A percentile compares a stretch with the other conserved stretches of the same genome.
Conservation (phyloP, 345 rosid genomes). For the Eutrema heterophyllum region DNA sequence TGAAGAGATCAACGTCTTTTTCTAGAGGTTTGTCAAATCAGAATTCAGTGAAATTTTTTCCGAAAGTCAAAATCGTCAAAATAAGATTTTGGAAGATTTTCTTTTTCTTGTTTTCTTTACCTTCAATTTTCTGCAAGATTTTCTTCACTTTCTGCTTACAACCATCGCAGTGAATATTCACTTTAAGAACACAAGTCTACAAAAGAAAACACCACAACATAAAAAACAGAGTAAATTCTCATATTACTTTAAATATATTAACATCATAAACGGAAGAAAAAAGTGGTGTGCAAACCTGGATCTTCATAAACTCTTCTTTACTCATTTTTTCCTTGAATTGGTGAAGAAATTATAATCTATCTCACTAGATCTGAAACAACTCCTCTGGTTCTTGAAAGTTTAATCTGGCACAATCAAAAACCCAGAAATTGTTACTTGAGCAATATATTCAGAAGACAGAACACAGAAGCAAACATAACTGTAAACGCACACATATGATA, state of each 20-base stretch:
- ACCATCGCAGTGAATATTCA: slow-evolving; percentile 96
- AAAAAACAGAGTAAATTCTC: slow-evolving; percentile 9
- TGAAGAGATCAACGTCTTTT: not conserved
- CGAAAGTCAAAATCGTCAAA: not conserved
- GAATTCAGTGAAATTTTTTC: not conserved
- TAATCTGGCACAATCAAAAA: slow-evolving; percentile 9
- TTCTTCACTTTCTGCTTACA: slow-evolving; percentile 90
- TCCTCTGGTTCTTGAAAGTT: slow-evolving; percentile 8
- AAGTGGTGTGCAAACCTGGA: slow-evolving; percentile 53
- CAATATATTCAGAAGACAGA: not conserved
- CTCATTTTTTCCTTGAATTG: slow-evolving; percentile 47
- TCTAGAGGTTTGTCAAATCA: not conserved
- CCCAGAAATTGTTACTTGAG: not conserved
- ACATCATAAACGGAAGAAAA: not conserved
- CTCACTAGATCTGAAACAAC: slow-evolving; percentile 47
- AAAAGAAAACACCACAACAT: slow-evolving; percentile 32
- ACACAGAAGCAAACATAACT: slow-evolving; percentile 13
- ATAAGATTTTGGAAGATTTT: not conserved
- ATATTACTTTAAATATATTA: not conserved
- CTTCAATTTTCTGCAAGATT: slow-evolving; percentile 89
- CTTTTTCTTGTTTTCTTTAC: slow-evolving; percentile 32
- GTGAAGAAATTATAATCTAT: not conserved
- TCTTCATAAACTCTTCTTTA: slow-evolving; percentile 97
- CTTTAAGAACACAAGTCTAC: slow-evolving; percentile 95
- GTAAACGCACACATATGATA: not conserved